Conservation (phyloP, 2,329 filamentous ascomycete genomes). For the Hymenoscyphus albidus region DNA sequence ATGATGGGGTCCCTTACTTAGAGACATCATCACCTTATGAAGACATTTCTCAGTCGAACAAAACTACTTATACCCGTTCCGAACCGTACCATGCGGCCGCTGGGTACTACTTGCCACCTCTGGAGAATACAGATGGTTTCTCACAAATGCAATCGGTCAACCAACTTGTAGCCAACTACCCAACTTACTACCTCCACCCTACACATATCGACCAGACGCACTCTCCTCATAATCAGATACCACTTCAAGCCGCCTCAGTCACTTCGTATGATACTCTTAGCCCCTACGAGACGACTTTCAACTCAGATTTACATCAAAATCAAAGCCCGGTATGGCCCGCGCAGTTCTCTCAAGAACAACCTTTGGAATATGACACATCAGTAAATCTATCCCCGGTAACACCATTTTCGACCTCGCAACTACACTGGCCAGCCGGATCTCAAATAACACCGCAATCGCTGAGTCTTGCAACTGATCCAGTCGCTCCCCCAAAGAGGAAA, state of each 20-base stretch:
- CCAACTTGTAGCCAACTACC: not conserved
- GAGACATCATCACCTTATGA: not conserved
- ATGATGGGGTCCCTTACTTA: not conserved
- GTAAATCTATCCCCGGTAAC: not conserved
- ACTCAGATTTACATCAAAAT: not conserved
- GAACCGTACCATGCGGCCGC: not conserved
- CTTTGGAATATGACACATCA: not conserved
- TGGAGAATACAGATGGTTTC: not conserved
- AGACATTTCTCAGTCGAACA: not conserved
- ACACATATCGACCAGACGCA: not conserved
- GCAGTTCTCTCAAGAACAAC: not conserved
- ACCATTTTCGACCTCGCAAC: not conserved
- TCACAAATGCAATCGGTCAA: not conserved
- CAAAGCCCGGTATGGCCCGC: not conserved
- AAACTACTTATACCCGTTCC: not conserved
- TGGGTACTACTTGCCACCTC: not conserved
- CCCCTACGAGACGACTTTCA: not conserved
- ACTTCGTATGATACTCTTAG: not conserved
- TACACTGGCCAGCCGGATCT: constrained; percentile 18
- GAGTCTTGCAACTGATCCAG: not conserved
- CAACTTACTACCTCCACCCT: not conserved
- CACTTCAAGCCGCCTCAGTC: not conserved
- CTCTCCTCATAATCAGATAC: not conserved
- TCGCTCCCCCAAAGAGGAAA: constrained; percentile 17
- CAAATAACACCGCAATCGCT: not conserved